Percentiles rank a stretch among this genome's conserved stretches.
Conservation (phyloP, 1,284 basidiomycete species). For the Exsudoporus floridanus region DNA sequence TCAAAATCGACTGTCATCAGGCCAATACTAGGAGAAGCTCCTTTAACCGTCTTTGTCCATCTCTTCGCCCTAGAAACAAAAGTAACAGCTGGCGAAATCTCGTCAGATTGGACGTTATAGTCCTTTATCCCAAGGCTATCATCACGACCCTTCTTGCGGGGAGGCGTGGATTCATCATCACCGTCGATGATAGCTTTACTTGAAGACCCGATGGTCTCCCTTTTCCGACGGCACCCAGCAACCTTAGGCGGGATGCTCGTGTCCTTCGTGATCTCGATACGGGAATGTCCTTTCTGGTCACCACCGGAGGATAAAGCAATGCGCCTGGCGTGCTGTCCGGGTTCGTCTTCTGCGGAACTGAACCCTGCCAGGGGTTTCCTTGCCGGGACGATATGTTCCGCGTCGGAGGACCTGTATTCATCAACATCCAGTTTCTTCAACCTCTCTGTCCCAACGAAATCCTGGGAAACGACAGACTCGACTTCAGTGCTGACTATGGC, state of each 20-base stretch:
- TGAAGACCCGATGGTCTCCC: constrained; percentile 17
- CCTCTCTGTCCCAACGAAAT: background rate
- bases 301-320: background rate
- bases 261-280: constrained; percentile 2
- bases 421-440: background rate
- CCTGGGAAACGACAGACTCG: background rate
- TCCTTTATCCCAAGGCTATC: background rate
- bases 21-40: constrained; percentile 8
- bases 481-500: background rate
- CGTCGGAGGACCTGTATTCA: background rate
- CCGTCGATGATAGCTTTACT: constrained; percentile 8
- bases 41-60: constrained; percentile 17
- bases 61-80: constrained; percentile 9
- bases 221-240: constrained; percentile 32
- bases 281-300: background rate
- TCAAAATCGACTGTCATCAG: constrained; percentile 9
- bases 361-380: background rate
- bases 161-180: constrained; percentile 21
- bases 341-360: background rate
- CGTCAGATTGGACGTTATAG: constrained; percentile 1
- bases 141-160: constrained; percentile 26
- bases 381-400: background rate
- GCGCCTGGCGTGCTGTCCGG: background rate
- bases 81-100: background rate
- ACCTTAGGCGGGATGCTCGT: constrained; percentile 10